Evolutionary conservation across 2,329 filamentous ascomycete genomes (phyloP).

Genomic region (Aspergillus brunneoviolaceus): DNA sequence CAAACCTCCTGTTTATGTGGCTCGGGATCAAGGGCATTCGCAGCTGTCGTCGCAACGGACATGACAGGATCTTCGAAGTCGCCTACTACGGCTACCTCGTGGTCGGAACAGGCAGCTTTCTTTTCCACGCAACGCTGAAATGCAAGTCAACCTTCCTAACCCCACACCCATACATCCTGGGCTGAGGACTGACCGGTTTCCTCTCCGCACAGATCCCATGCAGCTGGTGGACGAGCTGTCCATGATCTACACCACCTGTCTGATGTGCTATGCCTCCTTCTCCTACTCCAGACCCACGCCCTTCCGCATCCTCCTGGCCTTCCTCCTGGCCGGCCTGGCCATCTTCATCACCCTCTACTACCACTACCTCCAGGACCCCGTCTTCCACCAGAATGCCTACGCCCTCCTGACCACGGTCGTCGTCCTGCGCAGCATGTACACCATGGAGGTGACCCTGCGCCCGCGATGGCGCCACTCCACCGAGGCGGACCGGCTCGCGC

Average conservation of each 20-base stretch:
- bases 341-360: slow-evolving; percentile 76
- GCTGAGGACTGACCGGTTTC: slow-evolving; percentile 21
- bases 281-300: slow-evolving; percentile 61
- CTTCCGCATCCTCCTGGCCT: slow-evolving; percentile 56
- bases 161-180: neutral
- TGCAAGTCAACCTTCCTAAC: slow-evolving; percentile 44
- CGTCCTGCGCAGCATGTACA: slow-evolving; percentile 70
- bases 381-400: slow-evolving; percentile 80
- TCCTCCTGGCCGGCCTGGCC: slow-evolving; percentile 57
- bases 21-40: slow-evolving; percentile 73
- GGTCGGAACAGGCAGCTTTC: slow-evolving; percentile 61
- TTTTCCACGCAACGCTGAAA: slow-evolving; percentile 65
- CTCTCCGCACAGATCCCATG: slow-evolving; percentile 58
- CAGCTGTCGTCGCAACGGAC: slow-evolving; percentile 69
- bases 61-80: slow-evolving; percentile 74
- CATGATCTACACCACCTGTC: slow-evolving; percentile 70
- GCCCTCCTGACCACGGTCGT: slow-evolving; percentile 69
- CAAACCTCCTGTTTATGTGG: slow-evolving; percentile 78
- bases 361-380: slow-evolving; percentile 75
- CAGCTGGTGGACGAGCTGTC: slow-evolving; percentile 69
- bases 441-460: slow-evolving; percentile 69
- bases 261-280: slow-evolving; percentile 73
- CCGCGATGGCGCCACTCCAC: slow-evolving; percentile 55
- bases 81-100: slow-evolving; percentile 62
- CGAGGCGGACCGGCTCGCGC: slow-evolving; percentile 46